Conservation (phyloP, 2,329 filamentous ascomycete species). For the Pyrenochaeta sp. region DNA sequence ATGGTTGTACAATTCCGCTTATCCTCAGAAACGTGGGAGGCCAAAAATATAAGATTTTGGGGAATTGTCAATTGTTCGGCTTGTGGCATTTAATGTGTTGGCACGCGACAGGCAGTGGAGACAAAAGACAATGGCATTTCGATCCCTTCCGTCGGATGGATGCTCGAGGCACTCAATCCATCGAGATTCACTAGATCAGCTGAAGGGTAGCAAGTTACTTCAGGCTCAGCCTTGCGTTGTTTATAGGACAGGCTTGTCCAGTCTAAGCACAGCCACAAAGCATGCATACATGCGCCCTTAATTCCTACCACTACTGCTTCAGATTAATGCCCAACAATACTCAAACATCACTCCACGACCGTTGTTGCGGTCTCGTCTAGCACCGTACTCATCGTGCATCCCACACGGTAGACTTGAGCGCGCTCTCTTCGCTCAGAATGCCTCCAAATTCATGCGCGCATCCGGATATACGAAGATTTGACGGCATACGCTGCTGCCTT, state of each 20-base stretch:
- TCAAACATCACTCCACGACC: no score
- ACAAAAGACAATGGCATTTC: slow-evolving; percentile 17
- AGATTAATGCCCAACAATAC: not conserved
- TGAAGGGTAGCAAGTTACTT: not conserved
- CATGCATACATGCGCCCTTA: not conserved
- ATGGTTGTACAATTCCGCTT: slow-evolving; percentile 14
- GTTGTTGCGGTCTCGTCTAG: not conserved
- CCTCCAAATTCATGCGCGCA: slow-evolving; percentile 11
- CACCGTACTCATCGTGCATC: not conserved
- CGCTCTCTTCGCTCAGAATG: not conserved
- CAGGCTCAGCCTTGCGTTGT: not conserved
- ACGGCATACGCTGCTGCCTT: slow-evolving; percentile 20
- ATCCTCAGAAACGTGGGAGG: slow-evolving; percentile 8
- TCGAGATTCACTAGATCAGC: slow-evolving; percentile 7
- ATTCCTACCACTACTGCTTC: not conserved
- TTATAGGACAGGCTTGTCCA: not conserved
- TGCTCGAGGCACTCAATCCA: slow-evolving; percentile 10
- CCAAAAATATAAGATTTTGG: slow-evolving; percentile 10
- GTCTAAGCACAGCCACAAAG: not conserved
- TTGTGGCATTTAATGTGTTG: slow-evolving; percentile 19
- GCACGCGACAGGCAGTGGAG: slow-evolving; percentile 11
- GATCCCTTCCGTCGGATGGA: slow-evolving; percentile 21
- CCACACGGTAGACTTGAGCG: not conserved
- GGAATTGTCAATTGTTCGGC: slow-evolving; percentile 16
- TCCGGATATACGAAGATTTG: slow-evolving; percentile 20